A percentile compares a stretch with the other conserved stretches of the same genome.
These are phyloP conservation scores for Trichomonascaceae sp. DNA, from an alignment of 1,139 yeast species.

Conservation along the genomic window DNA sequence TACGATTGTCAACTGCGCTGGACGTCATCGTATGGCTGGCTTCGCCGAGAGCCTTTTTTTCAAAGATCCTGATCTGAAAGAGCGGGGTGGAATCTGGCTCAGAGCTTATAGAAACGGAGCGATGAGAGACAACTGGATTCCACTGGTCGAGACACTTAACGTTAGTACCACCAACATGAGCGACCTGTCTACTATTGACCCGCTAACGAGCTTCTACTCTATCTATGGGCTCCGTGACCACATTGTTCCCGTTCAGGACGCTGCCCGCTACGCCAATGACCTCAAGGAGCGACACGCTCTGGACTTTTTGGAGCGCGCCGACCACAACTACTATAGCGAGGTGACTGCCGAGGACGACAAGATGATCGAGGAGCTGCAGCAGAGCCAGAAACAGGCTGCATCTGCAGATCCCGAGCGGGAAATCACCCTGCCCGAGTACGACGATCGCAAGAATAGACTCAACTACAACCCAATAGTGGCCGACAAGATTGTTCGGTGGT, in stretches of 20 bases:
- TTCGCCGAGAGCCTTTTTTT: slow-evolving; percentile 24
- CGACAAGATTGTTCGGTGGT: slow-evolving; percentile 39
- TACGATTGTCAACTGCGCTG: slow-evolving; percentile 55
- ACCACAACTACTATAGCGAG: slow-evolving; percentile 63
- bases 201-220: slow-evolving; percentile 40
- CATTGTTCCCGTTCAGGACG: slow-evolving; percentile 53
- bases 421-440: not conserved
- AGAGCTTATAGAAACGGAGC: slow-evolving; percentile 41
- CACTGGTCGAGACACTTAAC: slow-evolving; percentile 40
- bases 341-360: slow-evolving; percentile 7
- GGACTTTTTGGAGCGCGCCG: slow-evolving; percentile 51
- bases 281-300: slow-evolving; percentile 47
- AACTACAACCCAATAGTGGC: slow-evolving; percentile 50
- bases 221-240: slow-evolving; percentile 60
- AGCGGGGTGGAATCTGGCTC: slow-evolving; percentile 28
- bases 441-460: not conserved
- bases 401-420: not conserved
- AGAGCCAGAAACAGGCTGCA: not conserved
- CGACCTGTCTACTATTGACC: slow-evolving; percentile 31
- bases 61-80: slow-evolving; percentile 26
- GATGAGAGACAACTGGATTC: slow-evolving; percentile 29
- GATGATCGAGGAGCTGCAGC: not conserved
- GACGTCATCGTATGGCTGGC: slow-evolving; percentile 34
- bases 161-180: slow-evolving; percentile 40
- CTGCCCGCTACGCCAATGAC: slow-evolving; percentile 42